A percentile compares a stretch with the other conserved stretches of the same genome.
Evolutionary conservation across 2,329 filamentous ascomycete species (phyloP).

Genomic region (Graphium sp.): DNA sequence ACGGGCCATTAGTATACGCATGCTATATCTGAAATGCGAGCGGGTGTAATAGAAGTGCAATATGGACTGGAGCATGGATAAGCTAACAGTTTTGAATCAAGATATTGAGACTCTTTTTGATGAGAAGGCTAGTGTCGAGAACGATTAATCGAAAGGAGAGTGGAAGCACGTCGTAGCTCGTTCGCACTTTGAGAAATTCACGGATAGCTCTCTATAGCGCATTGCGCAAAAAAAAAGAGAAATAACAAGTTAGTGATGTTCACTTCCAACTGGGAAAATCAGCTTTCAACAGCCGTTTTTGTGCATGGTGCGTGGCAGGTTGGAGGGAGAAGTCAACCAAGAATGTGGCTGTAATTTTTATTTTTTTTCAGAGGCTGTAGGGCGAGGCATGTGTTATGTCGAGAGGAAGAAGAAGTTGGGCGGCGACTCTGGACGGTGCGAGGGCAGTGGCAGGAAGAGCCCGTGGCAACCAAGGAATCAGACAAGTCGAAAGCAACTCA

Average conservation of each 20-base stretch:
- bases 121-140: slow-evolving; percentile 84
- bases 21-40: slow-evolving; percentile 5
- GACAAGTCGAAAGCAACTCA: slow-evolving; percentile 22
- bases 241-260: neutral
- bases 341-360: too few relatives aligned
- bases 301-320: too few relatives aligned
- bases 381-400: too few relatives aligned
- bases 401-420: too few relatives aligned
- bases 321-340: too few relatives aligned
- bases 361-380: too few relatives aligned
- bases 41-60: neutral
- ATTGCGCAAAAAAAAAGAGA: slow-evolving; percentile 1
- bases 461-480: slow-evolving; percentile 3
- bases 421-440: slow-evolving; percentile 2
- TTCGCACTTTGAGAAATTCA: slow-evolving; percentile 90
- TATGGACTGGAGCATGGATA: neutral
- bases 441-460: slow-evolving; percentile 4
- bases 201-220: slow-evolving; percentile 62
- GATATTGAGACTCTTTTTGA: slow-evolving; percentile 94
- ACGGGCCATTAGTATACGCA: neutral
- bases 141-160: slow-evolving; percentile 92
- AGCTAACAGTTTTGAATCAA: slow-evolving; percentile 76
- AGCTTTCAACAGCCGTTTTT: too few relatives aligned
- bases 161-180: slow-evolving; percentile 93
- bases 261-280: neutral